Percentiles rank a stretch among this genome's conserved stretches.
Conservation (phyloP, 2,329 filamentous ascomycete species). For the Cytospora piceae region DNA sequence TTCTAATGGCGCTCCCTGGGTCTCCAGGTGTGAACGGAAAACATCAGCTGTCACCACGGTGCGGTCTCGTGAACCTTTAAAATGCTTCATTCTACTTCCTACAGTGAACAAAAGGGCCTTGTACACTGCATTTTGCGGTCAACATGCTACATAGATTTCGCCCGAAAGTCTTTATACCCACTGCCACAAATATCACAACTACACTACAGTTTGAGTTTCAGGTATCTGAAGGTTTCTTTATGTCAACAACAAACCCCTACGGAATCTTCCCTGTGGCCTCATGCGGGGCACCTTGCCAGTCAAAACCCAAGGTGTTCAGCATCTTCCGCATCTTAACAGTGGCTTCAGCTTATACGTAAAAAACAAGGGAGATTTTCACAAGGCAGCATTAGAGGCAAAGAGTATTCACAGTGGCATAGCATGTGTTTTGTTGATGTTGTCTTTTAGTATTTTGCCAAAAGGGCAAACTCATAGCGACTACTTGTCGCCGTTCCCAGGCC, state of each 20-base stretch:
- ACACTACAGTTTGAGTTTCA: no score
- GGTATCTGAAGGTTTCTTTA: no score
- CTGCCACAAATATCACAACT: no score
- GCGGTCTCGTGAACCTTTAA: no score
- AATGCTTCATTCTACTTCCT: background rate
- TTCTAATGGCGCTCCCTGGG: background rate
- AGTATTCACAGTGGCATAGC: no score
- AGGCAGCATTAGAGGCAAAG: no score
- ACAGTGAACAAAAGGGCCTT: background rate
- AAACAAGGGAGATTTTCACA: background rate
- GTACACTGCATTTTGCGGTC: background rate
- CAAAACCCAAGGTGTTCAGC: background rate
- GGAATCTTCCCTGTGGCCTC: no score
- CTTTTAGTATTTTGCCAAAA: constrained; percentile 11
- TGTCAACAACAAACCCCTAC: no score
- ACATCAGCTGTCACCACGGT: background rate
- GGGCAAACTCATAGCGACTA: constrained; percentile 10
- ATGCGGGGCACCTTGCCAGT: background rate
- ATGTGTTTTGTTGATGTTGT: background rate
- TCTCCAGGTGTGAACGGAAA: background rate
- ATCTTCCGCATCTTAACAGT: no score
- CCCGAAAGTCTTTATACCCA: no score
- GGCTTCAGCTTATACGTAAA: no score
- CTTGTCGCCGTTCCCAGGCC: constrained; percentile 1
- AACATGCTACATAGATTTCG: background rate